Evolutionary conservation across 306 rosid genomes (phyloP).

Genomic region (Neltuma alba): DNA sequence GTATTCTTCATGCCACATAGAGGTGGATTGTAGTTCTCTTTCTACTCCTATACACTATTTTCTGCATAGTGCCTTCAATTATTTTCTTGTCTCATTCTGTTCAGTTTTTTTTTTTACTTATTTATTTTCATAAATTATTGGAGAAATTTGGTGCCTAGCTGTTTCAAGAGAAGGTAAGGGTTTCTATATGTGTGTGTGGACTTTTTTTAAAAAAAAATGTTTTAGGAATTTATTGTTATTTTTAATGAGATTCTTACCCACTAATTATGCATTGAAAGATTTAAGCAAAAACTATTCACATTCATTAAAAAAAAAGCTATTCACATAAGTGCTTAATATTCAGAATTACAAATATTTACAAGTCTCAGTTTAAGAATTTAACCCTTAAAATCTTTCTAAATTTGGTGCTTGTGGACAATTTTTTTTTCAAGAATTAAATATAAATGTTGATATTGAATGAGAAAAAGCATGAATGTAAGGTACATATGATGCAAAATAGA

Average conservation of each 20-base stretch:
- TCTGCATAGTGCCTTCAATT: constrained; percentile 6
- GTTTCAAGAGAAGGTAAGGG: constrained; percentile 11
- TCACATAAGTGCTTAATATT: too few species aligned
- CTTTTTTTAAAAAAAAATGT: not conserved
- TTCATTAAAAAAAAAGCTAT: too few species aligned
- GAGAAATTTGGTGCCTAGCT: constrained; percentile 13
- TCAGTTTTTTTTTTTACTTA: constrained; percentile 40
- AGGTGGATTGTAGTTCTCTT: not conserved
- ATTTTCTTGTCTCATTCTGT: constrained; percentile 41
- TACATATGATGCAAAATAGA: not conserved
- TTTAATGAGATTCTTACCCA: too few species aligned
- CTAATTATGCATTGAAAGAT: too few species aligned
- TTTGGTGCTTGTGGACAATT: not conserved
- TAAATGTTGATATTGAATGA: not conserved
- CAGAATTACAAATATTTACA: too few species aligned
- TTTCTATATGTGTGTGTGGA: not conserved
- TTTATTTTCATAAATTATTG: constrained; percentile 9
- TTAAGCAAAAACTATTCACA: not conserved
- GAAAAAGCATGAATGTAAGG: not conserved
- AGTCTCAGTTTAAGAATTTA: too few species aligned
- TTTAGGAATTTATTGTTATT: not conserved
- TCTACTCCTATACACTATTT: not conserved
- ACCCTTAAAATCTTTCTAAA: too few species aligned
- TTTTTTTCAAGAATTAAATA: not conserved
- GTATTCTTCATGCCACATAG: not conserved